Base-by-base conservation (phyloP, 352 stramenopile genomes). In the Sclerospora graminicola region DNA sequence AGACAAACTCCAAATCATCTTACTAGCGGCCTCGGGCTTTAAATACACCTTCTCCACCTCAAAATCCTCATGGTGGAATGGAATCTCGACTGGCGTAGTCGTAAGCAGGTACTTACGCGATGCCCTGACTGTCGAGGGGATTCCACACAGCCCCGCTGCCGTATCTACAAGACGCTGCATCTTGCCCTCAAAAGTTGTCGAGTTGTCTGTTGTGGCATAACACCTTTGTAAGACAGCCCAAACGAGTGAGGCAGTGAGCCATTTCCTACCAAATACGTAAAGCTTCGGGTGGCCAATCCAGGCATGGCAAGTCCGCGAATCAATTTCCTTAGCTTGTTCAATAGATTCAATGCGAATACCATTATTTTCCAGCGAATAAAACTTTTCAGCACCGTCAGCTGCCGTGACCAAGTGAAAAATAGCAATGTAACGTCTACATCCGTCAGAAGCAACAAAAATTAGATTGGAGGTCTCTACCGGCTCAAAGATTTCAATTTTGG, bases 321-420 rank as follows among this genome's bases (percentile, higher is more conserved):
- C 94, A 33, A 96, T 62, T n/a, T 75, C 74, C 3, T 69, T 67
- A n/a, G 94, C 92, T 52, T 95, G 38, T 18, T 97, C 85, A 18
- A 93, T 62, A 10, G 73, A 90, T 75, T 99, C 95, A n/a, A 84
- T 97, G 29, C 95, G 73, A 19, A 90, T 94, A 33, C 71, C 72
- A 65, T 99, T 99, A 59, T 98, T 99, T 18, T 97, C 93, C 28
- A 97, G 63, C 11, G 94, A 95, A 65, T 99, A 99, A 57, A 94
- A 97, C 45, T 85, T 76, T 43, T 96, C 86, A 8, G 95, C 95
- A 36, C 95, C 95, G 39, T 95, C 71, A 2, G 95, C 95, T 2
- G 95, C 94, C 11, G 82, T 91, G 27, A 94, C 79, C 43, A 94
- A 63, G 60, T 94, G 82, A 60, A 94, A 86, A 44, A 94, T 84